Evolutionary conservation across 352 stramenopile genomes (phyloP).

Genomic region (Phytophthora uliginosa): DNA sequence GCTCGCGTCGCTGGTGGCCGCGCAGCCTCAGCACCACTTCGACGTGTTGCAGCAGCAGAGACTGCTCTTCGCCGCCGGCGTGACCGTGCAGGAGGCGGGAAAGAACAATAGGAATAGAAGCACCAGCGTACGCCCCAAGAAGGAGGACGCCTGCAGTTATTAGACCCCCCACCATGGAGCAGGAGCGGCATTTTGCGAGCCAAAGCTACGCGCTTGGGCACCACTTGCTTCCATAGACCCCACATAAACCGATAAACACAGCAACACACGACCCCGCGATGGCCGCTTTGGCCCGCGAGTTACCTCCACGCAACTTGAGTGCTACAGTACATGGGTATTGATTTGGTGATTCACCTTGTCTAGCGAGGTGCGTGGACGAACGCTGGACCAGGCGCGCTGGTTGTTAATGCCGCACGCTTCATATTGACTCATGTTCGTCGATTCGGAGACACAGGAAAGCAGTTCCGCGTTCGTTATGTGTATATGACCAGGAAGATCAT

Average conservation of each 20-base stretch:
- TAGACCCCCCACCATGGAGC: conserved; percentile 28
- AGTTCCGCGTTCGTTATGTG: conserved; percentile 50
- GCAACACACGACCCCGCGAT: conserved; percentile 28
- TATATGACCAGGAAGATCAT: conserved; percentile 90
- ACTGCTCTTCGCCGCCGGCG: conserved; percentile 28
- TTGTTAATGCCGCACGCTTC: conserved; percentile 1
- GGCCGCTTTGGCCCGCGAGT: conserved; percentile 10
- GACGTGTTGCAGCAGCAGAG: conserved; percentile 39
- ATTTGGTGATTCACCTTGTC: conserved; percentile 21
- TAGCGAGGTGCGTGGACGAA: conserved; percentile 10
- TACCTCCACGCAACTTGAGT: conserved; percentile 11
- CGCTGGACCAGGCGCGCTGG: neutral
- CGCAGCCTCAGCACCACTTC: conserved; percentile 45
- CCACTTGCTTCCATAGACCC: conserved; percentile 23
- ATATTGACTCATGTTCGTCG: conserved; percentile 3
- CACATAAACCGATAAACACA: conserved; percentile 33
- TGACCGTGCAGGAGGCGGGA: conserved; percentile 31
- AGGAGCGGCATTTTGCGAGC: conserved; percentile 9
- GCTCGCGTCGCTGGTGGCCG: conserved; percentile 50
- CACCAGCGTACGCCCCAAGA: conserved; percentile 42
- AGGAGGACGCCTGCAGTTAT: conserved; percentile 54
- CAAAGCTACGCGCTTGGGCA: neutral
- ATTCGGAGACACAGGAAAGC: conserved; percentile 2
- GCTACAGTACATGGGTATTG: conserved; percentile 40
- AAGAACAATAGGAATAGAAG: conserved; percentile 46